Base-by-base conservation (phyloP, 2,329 filamentous ascomycete genomes). In the Penicillium sp. region DNA sequence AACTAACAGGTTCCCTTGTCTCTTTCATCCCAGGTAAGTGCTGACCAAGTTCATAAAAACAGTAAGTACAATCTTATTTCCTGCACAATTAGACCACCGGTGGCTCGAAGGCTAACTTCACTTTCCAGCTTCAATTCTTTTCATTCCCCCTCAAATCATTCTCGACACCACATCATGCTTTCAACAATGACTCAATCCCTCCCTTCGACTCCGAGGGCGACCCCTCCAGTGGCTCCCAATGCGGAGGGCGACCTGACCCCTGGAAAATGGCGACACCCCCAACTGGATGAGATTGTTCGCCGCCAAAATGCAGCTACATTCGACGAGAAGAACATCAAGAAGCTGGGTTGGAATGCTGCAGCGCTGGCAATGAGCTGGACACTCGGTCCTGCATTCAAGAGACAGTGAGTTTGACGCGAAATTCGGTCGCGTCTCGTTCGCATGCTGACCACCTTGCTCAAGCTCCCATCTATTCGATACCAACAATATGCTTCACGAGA, bases 241-340 rank as follows among this genome's bases (percentile, higher is more conserved):
- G 59, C 63, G n/a, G 57, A 62, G 41, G 63, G 62, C 41, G 65
- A 64, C 8, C 68, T 67, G 14, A 74, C 72, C 7, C 74, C 88
- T 6, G 91, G 92, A 47, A 89, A 85, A 65, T 99, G 93, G 92
- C 82, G 84, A 64, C 93, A 99, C 69, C 93, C 93, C 29, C 84
- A 86, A 55, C 79, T 96, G 57, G 80, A 89, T 63, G 92, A 97
- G 72, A 95, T 99, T 66, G 83, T 87, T 13, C 80, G 81, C 55
- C 84, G 93, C 43, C 88, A 90, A 65, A 85, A 88, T 67, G 85
- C 84, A 16, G 83, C 84, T 12, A 87, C 79, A 40, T 95, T 97
- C 68, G 83, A 84, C 48, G 84, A 91, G 60, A 81, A 81, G 66
- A 92, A 95, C 57, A 72, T 93, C 41, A 80, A 77, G 53, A 80